Evolutionary conservation across 2,329 filamentous ascomycete species (phyloP).

Genomic region (Basipetospora chlamydospora): DNA sequence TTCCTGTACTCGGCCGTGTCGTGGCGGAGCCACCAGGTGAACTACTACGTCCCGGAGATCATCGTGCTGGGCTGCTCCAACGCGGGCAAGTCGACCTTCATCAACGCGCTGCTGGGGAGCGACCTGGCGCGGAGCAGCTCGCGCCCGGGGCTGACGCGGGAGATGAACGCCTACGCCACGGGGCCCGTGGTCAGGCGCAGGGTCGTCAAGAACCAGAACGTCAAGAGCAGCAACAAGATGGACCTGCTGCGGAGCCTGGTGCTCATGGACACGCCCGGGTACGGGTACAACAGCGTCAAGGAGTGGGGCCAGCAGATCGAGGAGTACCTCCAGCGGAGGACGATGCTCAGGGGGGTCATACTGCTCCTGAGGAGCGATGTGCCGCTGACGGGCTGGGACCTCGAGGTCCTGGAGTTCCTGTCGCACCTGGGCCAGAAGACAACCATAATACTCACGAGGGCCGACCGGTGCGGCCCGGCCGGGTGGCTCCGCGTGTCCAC

Average conservation of each 20-base stretch:
- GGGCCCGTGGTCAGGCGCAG: constrained; percentile 21
- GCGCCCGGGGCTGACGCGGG: constrained; percentile 35
- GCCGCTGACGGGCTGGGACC: constrained; percentile 32
- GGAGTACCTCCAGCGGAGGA: constrained; percentile 32
- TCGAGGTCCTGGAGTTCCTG: constrained; percentile 30
- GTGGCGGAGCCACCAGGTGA: constrained; percentile 33
- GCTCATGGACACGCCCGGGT: constrained; percentile 37
- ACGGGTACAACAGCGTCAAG: constrained; percentile 28
- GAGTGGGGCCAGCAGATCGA: constrained; percentile 39
- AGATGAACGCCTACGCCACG: constrained; percentile 42
- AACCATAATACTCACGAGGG: constrained; percentile 40
- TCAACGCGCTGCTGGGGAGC: constrained; percentile 60
- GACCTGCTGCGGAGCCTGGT: constrained; percentile 29
- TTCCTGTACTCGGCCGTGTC: constrained; percentile 36
- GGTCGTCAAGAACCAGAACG: constrained; percentile 2
- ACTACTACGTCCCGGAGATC: constrained; percentile 43
- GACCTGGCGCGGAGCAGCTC: constrained; percentile 33
- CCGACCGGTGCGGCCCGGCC: constrained; percentile 28
- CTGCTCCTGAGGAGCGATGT: constrained; percentile 39
- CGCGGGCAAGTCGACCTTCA: constrained; percentile 76
- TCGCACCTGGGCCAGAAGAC: constrained; percentile 29
- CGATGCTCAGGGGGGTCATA: constrained; percentile 34
- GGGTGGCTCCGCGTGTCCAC: constrained; percentile 14
- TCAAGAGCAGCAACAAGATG: constrained; percentile 1
- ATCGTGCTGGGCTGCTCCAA: constrained; percentile 79